phyloP scores from a whole-genome alignment of 2,329 filamentous ascomycete genomes.

The Aspergillus udagawae region DNA sequence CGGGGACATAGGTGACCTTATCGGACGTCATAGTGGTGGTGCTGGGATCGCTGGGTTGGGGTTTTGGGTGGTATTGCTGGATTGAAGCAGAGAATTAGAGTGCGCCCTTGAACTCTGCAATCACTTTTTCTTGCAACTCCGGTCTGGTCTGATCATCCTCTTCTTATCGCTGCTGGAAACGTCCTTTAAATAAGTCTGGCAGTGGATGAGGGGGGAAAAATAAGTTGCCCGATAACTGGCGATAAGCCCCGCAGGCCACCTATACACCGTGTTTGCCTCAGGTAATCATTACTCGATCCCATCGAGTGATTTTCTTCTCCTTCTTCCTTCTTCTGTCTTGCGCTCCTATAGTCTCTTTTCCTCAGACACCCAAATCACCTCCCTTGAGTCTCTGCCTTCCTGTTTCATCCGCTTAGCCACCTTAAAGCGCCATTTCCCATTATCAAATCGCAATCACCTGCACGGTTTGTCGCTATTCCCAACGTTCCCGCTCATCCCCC shows the following conservation, averaged over 20 bases:
- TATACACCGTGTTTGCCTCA: not conserved
- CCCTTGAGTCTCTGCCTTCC: not conserved
- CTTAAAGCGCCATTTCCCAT: conserved; percentile 4
- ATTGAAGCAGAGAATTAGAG: not conserved
- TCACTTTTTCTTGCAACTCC: not conserved
- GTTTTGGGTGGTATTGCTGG: too few species aligned
- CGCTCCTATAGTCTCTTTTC: too few species aligned
- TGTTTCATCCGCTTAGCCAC: not conserved
- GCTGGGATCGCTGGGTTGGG: not conserved
- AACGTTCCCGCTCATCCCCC: not conserved
- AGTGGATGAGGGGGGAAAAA: not conserved
- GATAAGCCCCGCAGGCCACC: conserved; percentile 10
- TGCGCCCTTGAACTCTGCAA: not conserved
- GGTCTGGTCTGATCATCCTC: not conserved
- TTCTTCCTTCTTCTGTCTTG: not conserved
- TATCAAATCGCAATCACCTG: conserved; percentile 11
- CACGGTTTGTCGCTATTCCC: not conserved
- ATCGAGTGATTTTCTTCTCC: conserved; percentile 11
- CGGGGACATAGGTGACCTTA: conserved; percentile 32
- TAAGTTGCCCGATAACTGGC: not conserved
- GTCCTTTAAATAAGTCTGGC: not conserved
- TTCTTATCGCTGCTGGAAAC: not conserved
- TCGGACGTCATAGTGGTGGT: conserved; percentile 6
- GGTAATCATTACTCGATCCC: conserved; percentile 16
- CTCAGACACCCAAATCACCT: not conserved